phyloP scores from a whole-genome alignment of 208 protist genomes.

The Crithidia brevicula region DNA sequence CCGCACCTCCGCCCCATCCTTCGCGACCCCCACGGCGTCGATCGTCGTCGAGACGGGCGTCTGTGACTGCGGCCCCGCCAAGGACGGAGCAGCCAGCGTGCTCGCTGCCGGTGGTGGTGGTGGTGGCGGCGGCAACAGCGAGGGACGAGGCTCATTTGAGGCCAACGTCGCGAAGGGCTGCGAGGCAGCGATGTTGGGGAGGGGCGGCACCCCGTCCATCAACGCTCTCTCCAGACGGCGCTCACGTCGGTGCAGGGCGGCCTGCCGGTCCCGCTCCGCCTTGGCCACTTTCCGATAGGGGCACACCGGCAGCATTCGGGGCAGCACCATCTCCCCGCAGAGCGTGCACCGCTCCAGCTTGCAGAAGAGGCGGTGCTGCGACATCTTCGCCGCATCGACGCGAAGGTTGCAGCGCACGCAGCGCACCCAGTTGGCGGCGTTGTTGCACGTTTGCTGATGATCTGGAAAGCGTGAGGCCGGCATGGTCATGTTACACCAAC shows the following conservation, averaged over 20 bases:
- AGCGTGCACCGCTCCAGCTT: slow-evolving; percentile 59
- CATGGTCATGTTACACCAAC: slow-evolving; percentile 81
- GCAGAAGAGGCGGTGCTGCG: slow-evolving; percentile 66
- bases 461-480: slow-evolving; percentile 41
- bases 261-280: slow-evolving; percentile 51
- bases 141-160: not conserved
- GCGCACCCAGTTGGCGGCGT: slow-evolving; percentile 60
- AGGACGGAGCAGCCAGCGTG: not conserved
- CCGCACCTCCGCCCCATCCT: not conserved
- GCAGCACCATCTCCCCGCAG: slow-evolving; percentile 80
- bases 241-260: slow-evolving; percentile 27
- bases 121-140: not conserved
- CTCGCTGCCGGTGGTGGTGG: not conserved
- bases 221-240: slow-evolving; percentile 16
- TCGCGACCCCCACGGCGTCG: not conserved
- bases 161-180: not conserved
- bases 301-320: slow-evolving; percentile 70
- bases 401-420: slow-evolving; percentile 75
- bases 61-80: slow-evolving; percentile 5
- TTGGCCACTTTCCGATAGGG: slow-evolving; percentile 56
- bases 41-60: not conserved
- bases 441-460: slow-evolving; percentile 53
- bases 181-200: not conserved
- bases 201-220: not conserved
- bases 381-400: slow-evolving; percentile 57